A percentile compares a stretch with the other conserved stretches of the same genome.
Evolutionary conservation across 1,284 basidiomycete species (phyloP).

Genomic region (Tylopilus sp.): DNA sequence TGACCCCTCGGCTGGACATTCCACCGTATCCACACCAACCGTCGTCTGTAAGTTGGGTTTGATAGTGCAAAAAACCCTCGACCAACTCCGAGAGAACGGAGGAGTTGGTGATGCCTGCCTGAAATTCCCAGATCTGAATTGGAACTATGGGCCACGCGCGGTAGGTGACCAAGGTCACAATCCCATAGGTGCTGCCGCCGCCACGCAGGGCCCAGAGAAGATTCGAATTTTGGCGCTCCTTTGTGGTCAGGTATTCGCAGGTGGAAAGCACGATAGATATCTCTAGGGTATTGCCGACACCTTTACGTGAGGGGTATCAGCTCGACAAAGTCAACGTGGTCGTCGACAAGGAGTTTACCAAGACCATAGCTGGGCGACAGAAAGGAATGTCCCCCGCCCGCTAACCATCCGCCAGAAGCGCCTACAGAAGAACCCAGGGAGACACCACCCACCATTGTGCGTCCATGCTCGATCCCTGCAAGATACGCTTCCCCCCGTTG

Average conservation of each 20-base stretch:
- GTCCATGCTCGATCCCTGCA: constrained; percentile 32
- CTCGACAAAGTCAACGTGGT: background rate
- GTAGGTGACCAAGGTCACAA: constrained; percentile 26
- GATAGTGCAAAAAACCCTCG: constrained; percentile 31
- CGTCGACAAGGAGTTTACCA: constrained; percentile 25
- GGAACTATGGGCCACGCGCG: constrained; percentile 34
- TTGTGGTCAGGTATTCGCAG: constrained; percentile 16
- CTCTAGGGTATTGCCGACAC: constrained; percentile 42
- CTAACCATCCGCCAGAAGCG: constrained; percentile 40
- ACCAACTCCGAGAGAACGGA: constrained; percentile 13
- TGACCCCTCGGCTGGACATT: constrained; percentile 6
- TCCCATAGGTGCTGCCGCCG: constrained; percentile 39
- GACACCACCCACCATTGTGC: constrained; percentile 39
- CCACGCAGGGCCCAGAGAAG: constrained; percentile 50
- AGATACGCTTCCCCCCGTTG: constrained; percentile 44
- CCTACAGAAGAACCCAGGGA: constrained; percentile 38
- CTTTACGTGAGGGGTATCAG: constrained; percentile 18
- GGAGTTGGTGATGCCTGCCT: constrained; percentile 26
- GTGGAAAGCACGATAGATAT: constrained; percentile 23
- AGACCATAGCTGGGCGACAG: constrained; percentile 42
- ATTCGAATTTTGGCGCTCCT: constrained; percentile 16
- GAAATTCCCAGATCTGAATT: constrained; percentile 21
- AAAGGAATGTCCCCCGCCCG: constrained; percentile 45
- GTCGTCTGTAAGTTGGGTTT: constrained; percentile 32
- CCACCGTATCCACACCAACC: constrained; percentile 26